Percentiles rank a stretch among this genome's conserved stretches.
Conservation (phyloP, 139 green algal species). For the Tetraselmis striata region DNA sequence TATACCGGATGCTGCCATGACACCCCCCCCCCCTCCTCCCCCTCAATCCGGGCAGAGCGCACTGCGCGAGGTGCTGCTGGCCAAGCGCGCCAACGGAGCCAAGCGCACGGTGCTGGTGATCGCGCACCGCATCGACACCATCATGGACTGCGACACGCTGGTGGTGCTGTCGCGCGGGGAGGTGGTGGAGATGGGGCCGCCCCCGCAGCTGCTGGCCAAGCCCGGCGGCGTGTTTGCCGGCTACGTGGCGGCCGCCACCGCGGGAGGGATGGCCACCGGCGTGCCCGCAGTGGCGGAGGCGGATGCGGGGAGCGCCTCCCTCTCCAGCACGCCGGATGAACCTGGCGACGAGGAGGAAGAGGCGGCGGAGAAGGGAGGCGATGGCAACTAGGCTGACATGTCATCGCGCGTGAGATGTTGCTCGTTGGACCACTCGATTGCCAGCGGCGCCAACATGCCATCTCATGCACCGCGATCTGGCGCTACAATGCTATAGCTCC, state of each 20-base stretch:
- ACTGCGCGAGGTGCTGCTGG: constrained; percentile 1
- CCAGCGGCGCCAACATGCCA: too few relatives aligned
- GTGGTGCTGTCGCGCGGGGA: constrained; percentile 63
- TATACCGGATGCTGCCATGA: too few relatives aligned
- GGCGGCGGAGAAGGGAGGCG: too few relatives aligned
- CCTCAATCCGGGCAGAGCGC: too few relatives aligned
- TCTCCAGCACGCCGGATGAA: too few relatives aligned
- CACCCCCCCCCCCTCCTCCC: too few relatives aligned
- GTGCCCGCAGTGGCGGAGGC: not conserved
- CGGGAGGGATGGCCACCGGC: not conserved
- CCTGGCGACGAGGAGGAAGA: too few relatives aligned
- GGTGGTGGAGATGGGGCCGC: constrained; percentile 59
- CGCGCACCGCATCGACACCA: constrained; percentile 74
- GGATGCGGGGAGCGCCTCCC: not conserved
- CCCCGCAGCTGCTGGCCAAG: constrained; percentile 33
- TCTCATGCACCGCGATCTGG: too few relatives aligned
- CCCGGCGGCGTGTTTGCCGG: constrained; percentile 31
- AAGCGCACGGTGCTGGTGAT: constrained; percentile 67
- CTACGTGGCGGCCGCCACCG: constrained; percentile 35
- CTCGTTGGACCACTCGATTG: too few relatives aligned
- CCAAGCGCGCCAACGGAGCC: not conserved
- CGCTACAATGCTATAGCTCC: too few relatives aligned
- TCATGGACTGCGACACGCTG: constrained; percentile 78
- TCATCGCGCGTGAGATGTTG: too few relatives aligned
- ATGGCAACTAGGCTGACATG: too few relatives aligned